Base-by-base conservation (phyloP, 208 protist species). In the Leishmania braziliensis region DNA sequence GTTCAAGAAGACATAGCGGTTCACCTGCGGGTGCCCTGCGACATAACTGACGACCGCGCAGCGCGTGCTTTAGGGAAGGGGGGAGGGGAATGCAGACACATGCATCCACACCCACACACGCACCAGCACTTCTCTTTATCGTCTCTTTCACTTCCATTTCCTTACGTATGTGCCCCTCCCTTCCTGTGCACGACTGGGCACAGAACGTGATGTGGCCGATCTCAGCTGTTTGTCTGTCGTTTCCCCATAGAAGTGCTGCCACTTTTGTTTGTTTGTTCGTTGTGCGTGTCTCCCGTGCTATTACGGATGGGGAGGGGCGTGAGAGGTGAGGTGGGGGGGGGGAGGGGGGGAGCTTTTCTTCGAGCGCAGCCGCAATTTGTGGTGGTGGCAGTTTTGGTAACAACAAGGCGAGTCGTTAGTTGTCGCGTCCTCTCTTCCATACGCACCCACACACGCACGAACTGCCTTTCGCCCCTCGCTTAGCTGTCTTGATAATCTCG, bases 1-100 rank as follows among this genome's bases (percentile, higher is more conserved):
- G 2, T 75, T 83, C 39, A 83, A 83, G 65, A 78, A 83, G 63
- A 50, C 63, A 14, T 63, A 51, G 46, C 58, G n/a, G 56, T 62
- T 5, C 3, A n/a, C 36, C 36, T 70, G 36, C 65, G 46, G 65
- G 36, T 46, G 29, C 65, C 20, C 18, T 39, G 36, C 65, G 65
- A 26, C 10, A n/a, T 70, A 29, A 26, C n/a, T 0, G 65, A 48
- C 16, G 5, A 48, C 36, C 1, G 5, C 36, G 65, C 65, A 39
- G 29, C 10, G 65, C 36, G 3, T 70, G 4, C 36, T 39, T 39
- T 46, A n/a, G 29, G 29, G 1, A n/a, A 26, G 36, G 14, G 12
- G 29, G 12, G 62, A 5, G n/a, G n/a, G 63, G 56, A n/a, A 51
- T n/a, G 20, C 66, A 71, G 36, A 50, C 66, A 43, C 39, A 43